These are phyloP conservation scores for Kwoniella shivajii DNA, from an alignment of 1,284 basidiomycete genomes.

Conservation along the genomic window DNA sequence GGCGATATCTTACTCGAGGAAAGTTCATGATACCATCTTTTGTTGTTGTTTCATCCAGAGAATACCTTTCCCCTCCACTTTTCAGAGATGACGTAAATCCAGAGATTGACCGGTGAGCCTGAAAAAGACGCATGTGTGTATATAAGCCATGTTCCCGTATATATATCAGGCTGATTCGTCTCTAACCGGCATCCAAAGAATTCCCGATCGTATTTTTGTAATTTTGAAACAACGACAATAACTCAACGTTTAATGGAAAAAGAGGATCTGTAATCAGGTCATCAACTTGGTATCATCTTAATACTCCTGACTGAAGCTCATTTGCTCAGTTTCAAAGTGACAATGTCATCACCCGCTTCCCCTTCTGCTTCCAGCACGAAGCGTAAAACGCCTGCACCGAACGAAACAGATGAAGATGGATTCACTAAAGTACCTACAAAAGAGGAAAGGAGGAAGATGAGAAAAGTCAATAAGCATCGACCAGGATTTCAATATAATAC, in stretches of 20 bases:
- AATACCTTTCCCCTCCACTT: no score
- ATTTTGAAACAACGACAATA: no score
- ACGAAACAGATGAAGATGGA: slow-evolving; percentile 37
- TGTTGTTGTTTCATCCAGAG: no score
- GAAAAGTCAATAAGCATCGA: slow-evolving; percentile 68
- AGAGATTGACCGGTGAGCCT: no score
- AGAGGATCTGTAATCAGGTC: no score
- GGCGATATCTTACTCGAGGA: no score
- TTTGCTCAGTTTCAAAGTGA: background rate
- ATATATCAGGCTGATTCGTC: background rate
- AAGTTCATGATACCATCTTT: no score
- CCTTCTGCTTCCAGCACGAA: slow-evolving; percentile 2
- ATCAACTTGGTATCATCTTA: background rate
- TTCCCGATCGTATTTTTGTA: background rate
- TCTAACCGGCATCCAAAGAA: background rate
- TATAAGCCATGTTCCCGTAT: no score
- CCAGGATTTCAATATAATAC: slow-evolving; percentile 79
- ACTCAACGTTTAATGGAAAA: no score
- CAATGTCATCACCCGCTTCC: background rate
- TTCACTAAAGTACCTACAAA: slow-evolving; percentile 66
- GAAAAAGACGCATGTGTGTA: background rate
- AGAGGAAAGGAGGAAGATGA: slow-evolving; percentile 69
- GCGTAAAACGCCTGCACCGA: slow-evolving; percentile 4
- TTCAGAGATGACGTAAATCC: no score
- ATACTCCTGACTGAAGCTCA: no score